These are phyloP conservation scores for Candida caryicola DNA, from an alignment of 805 yeast genomes.

Conservation along the genomic window DNA sequence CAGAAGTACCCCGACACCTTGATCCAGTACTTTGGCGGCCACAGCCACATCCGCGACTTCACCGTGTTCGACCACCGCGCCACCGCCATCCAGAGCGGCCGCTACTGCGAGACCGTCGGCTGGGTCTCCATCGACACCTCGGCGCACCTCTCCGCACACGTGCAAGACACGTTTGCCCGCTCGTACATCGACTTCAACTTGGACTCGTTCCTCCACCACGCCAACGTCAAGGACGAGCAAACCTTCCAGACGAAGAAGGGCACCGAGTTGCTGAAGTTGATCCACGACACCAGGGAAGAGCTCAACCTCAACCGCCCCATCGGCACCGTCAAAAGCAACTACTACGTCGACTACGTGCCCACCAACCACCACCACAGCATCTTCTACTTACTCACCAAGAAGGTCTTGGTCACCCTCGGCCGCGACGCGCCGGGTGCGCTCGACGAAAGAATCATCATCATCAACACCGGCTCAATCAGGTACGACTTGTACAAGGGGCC, in stretches of 20 bases:
- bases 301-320: conserved; percentile 53
- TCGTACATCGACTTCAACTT: conserved; percentile 81
- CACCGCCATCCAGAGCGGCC: conserved; percentile 86
- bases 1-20: conserved; percentile 54
- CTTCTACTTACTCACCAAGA: conserved; percentile 54
- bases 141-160: neutral
- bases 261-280: conserved; percentile 38
- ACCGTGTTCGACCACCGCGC: conserved; percentile 61
- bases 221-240: conserved; percentile 25
- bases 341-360: conserved; percentile 66
- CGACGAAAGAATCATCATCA: conserved; percentile 46
- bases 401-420: conserved; percentile 49
- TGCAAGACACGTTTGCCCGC: conserved; percentile 41
- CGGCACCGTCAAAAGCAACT: conserved; percentile 69
- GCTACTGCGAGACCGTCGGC: conserved; percentile 93
- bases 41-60: conserved; percentile 88
- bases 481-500: conserved; percentile 85
- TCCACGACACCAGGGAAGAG: conserved; percentile 42
- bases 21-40: conserved; percentile 92
- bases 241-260: conserved; percentile 61
- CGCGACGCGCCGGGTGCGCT: conserved; percentile 12
- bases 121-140: conserved; percentile 59
- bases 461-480: conserved; percentile 86
- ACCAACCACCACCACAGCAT: conserved; percentile 48
- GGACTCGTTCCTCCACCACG: conserved; percentile 66